Evolutionary conservation across 441 rosid genomes (phyloP), one percentile per base, ranked within the genome.

Genomic region (Adansonia madagascariensis): DNA sequence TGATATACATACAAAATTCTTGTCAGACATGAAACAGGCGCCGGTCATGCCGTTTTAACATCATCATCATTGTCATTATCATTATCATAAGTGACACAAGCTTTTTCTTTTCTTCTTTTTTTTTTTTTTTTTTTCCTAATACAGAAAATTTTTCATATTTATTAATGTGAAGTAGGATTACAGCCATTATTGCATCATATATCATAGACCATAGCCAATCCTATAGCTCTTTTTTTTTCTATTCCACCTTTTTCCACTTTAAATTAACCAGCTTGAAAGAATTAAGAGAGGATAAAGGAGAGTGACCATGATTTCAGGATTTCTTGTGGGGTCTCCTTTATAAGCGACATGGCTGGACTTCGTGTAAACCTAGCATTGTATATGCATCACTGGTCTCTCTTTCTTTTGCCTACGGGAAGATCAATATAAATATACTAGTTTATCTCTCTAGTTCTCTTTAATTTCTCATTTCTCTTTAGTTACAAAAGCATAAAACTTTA

Each of bases 321-420:
- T 41, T 78, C 52, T 41, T 39, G 72, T 72, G 80, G 77, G 77
- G 67, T 81, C 71, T 56, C 57, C 43, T 63, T 8, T 61, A 55
- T 14, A 55, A 75, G 75, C 43, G 72, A 75, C 74, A 73, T 67
- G 18, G 22, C 62, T 69, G 55, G 57, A 11, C 68, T 79, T 78
- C 69, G 75, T 64, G 17, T 77, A 80, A 82, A 79, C 78, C 7
- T 41, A 64, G 10, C 31, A 18, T 47, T 63, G 65, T 50, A 61
- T 76, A 80, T 82, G 80, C 44, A 41, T 82, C 80, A 73, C 76
- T 35, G 74, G 67, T 8, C n/a, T 50, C 56, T 41, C 46, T 73
- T 62, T 50, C 63, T 79, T 86, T 84, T 72, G 79, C 75, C 77
- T 43, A 74, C 77, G 74, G 18, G 0, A 35, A 3, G 39, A 35